phyloP scores from a whole-genome alignment of 2,329 filamentous ascomycete genomes.

The Neofusicoccum laricinum region DNA sequence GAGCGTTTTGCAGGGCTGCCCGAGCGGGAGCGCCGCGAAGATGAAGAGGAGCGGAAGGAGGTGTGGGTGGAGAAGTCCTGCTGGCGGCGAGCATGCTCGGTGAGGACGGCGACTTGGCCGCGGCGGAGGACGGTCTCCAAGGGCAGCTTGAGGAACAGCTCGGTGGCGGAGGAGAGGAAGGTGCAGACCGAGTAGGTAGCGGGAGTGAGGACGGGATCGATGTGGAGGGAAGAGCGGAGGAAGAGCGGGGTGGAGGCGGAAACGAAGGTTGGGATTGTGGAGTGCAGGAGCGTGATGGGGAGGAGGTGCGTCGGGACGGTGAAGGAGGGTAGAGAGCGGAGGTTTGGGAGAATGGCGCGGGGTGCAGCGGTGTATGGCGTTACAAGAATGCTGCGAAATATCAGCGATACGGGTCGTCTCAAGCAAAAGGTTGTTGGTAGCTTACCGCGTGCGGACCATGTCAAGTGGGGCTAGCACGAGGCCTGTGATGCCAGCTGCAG shows the following conservation, averaged over 20 bases:
- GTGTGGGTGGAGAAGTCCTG: conserved; percentile 28
- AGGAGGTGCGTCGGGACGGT: conserved; percentile 67
- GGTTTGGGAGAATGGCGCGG: conserved; percentile 72
- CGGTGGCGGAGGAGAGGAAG: conserved; percentile 75
- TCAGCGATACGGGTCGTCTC: conserved; percentile 16
- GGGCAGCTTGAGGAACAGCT: conserved; percentile 83
- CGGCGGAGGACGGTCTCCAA: conserved; percentile 88
- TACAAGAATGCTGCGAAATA: conserved; percentile 65
- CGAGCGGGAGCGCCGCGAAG: conserved; percentile 15
- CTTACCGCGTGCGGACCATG: conserved; percentile 71
- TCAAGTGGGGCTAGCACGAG: conserved; percentile 84
- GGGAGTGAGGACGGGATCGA: conserved; percentile 79
- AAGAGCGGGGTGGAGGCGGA: conserved; percentile 80
- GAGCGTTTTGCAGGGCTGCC: background rate
- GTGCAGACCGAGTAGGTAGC: conserved; percentile 77
- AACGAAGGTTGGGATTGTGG: conserved; percentile 77
- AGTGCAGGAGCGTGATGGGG: conserved; percentile 82
- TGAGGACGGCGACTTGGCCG: conserved; percentile 70
- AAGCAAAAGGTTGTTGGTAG: background rate
- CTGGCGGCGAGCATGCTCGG: conserved; percentile 30
- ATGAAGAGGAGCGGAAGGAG: conserved; percentile 18
- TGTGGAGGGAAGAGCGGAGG: conserved; percentile 76
- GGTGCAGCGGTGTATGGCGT: conserved; percentile 74
- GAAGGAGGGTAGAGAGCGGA: conserved; percentile 72
- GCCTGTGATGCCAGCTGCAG: conserved; percentile 67